Conservation (phyloP, 768 basidiomycete genomes). For the Pisolithus marmoratus region DNA sequence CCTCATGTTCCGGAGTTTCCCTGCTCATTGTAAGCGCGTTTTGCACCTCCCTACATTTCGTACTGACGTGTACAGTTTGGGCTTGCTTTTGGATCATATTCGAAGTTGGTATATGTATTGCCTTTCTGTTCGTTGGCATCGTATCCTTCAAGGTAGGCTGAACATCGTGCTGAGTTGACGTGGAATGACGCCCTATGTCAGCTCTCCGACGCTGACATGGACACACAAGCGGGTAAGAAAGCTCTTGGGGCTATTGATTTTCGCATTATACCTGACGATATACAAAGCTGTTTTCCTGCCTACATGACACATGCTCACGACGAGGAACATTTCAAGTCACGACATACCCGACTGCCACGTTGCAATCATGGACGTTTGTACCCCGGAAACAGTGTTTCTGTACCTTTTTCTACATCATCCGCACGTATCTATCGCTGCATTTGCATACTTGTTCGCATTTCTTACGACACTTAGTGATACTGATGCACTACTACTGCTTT, state of each 20-base stretch:
- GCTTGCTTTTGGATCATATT: conserved; percentile 82
- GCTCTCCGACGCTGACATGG: conserved; percentile 41
- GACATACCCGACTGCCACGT: conserved; percentile 3
- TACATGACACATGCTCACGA: conserved; percentile 33
- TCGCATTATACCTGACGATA: conserved; percentile 4
- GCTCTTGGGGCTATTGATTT: not conserved
- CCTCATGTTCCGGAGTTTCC: conserved; percentile 63
- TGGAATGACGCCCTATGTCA: conserved; percentile 10
- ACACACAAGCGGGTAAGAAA: conserved; percentile 60
- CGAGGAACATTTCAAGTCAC: not conserved
- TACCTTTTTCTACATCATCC: conserved; percentile 20
- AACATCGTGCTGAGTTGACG: not conserved
- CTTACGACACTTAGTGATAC: conserved; percentile 9
- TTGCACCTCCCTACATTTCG: not conserved
- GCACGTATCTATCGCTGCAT: conserved; percentile 26
- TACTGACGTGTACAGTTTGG: conserved; percentile 54
- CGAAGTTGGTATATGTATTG: conserved; percentile 65
- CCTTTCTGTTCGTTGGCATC: conserved; percentile 78
- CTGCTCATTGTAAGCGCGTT: conserved; percentile 56
- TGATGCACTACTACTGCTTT: conserved; percentile 10
- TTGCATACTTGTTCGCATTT: conserved; percentile 11
- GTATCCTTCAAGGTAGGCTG: conserved; percentile 71
- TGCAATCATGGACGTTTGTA: conserved; percentile 7
- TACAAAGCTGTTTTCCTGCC: conserved; percentile 55
- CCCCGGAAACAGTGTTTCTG: conserved; percentile 13